phyloP scores from a whole-genome alignment of 2,329 filamentous ascomycete species.

The Claviceps spartinae region DNA sequence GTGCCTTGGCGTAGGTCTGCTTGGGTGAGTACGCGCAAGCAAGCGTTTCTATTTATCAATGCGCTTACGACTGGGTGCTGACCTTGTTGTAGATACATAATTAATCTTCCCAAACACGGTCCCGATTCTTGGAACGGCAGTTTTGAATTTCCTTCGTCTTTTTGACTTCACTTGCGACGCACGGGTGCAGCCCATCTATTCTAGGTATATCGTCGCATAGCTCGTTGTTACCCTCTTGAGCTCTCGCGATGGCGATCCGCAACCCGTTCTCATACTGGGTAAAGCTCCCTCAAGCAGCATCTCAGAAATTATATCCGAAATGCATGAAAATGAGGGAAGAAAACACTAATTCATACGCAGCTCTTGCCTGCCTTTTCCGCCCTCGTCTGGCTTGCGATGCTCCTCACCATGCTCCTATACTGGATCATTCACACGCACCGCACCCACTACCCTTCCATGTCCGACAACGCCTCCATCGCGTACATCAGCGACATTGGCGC shows the following conservation, averaged over 20 bases:
- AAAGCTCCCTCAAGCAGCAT: constrained; percentile 1
- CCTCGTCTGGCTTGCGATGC: constrained; percentile 50
- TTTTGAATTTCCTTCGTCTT: background rate
- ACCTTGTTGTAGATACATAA: too few species aligned
- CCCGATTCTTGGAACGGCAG: too few species aligned
- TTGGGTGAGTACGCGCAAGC: too few species aligned
- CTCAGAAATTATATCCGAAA: too few species aligned
- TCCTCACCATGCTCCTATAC: constrained; percentile 56
- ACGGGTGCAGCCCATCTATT: background rate
- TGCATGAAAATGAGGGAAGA: background rate
- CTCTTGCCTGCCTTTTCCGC: constrained; percentile 57
- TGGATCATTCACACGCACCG: constrained; percentile 47
- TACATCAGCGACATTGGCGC: constrained; percentile 60
- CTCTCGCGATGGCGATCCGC: constrained; percentile 16
- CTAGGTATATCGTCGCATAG: background rate
- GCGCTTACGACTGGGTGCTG: too few species aligned
- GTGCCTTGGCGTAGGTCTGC: too few species aligned
- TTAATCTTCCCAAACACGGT: too few species aligned
- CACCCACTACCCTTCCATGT: constrained; percentile 49
- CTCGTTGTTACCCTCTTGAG: background rate
- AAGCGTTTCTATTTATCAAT: too few species aligned
- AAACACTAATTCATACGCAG: constrained; percentile 17
- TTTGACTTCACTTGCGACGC: background rate
- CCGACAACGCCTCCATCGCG: constrained; percentile 42
- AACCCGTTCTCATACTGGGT: constrained; percentile 28